phyloP scores from a whole-genome alignment of 2,329 filamentous ascomycete genomes.

The Fusarium dimerum region DNA sequence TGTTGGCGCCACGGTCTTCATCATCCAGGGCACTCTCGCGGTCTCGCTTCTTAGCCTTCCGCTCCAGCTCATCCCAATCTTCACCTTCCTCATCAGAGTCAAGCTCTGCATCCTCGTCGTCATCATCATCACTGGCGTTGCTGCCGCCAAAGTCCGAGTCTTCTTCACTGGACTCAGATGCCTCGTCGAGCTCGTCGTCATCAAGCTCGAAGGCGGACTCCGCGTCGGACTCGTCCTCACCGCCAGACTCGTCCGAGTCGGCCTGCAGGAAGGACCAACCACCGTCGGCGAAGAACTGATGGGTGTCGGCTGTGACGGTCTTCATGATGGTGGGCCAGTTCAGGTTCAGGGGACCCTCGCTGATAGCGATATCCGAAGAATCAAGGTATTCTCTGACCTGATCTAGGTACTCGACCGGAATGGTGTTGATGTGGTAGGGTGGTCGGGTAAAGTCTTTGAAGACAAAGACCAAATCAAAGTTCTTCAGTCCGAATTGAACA shows the following conservation, averaged over 20 bases:
- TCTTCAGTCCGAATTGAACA: slow-evolving; percentile 95
- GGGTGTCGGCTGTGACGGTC: slow-evolving; percentile 90
- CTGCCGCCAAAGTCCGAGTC: slow-evolving; percentile 94
- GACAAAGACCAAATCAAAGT: slow-evolving; percentile 97
- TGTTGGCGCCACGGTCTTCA: slow-evolving; percentile 69
- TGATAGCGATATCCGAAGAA: slow-evolving; percentile 90
- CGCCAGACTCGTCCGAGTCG: slow-evolving; percentile 83
- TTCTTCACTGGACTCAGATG: slow-evolving; percentile 73
- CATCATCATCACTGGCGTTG: slow-evolving; percentile 80
- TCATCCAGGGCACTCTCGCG: slow-evolving; percentile 52
- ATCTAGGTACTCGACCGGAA: slow-evolving; percentile 92
- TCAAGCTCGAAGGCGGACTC: slow-evolving; percentile 91
- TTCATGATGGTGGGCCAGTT: slow-evolving; percentile 99
- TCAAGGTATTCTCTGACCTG: slow-evolving; percentile 98
- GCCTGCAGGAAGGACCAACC: slow-evolving; percentile 92
- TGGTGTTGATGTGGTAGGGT: slow-evolving; percentile 95
- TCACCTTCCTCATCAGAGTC: slow-evolving; percentile 75
- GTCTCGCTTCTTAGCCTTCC: slow-evolving; percentile 86
- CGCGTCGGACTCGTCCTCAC: slow-evolving; percentile 77
- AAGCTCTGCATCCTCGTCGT: slow-evolving; percentile 64
- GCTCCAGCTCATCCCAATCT: slow-evolving; percentile 93
- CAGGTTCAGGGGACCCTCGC: slow-evolving; percentile 92
- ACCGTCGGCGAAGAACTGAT: slow-evolving; percentile 92
- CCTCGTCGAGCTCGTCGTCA: slow-evolving; percentile 83
- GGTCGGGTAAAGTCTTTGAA: slow-evolving; percentile 96